These are phyloP conservation scores for Aegilops sharonensis DNA, from an alignment of 176 grass and related monocot genomes.

Conservation along the genomic window DNA sequence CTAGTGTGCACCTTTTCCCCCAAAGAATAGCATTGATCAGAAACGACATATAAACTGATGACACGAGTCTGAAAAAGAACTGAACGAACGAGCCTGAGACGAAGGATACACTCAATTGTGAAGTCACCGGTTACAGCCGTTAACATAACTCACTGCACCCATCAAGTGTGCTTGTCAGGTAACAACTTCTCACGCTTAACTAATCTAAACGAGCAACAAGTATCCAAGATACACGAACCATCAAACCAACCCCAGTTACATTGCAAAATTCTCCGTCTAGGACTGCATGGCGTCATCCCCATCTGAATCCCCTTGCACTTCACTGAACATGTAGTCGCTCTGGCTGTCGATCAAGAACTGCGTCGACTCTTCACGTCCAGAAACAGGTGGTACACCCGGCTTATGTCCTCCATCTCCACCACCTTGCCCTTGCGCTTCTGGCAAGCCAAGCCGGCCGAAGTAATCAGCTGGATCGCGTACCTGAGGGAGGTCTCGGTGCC, in stretches of 20 bases:
- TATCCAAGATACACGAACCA: not conserved
- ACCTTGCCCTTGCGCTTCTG: conserved; percentile 82
- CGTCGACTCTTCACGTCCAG: conserved; percentile 88
- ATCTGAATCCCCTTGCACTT: conserved; percentile 52
- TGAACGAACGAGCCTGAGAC: not conserved
- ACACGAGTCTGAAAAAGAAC: not conserved
- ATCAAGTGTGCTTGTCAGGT: not conserved
- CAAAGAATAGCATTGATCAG: no score
- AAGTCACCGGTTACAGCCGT: not conserved
- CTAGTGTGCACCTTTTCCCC: no score
- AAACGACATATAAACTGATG: not conserved
- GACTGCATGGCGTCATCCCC: conserved; percentile 62
- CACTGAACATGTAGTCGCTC: conserved; percentile 91
- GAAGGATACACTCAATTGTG: conserved; percentile 1
- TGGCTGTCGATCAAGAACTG: conserved; percentile 95
- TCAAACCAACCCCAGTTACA: not conserved
- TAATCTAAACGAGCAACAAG: not conserved
- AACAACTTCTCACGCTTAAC: not conserved
- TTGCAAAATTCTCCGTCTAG: not conserved
- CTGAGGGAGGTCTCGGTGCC: conserved; percentile 81
- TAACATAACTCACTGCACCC: conserved; percentile 4
- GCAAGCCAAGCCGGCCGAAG: conserved; percentile 60
- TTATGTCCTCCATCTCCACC: conserved; percentile 92
- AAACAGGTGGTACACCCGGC: conserved; percentile 82
- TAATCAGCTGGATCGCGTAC: conserved; percentile 92